phyloP scores from a whole-genome alignment of 331 rosid genomes.

The Erythrophleum ivorense region DNA sequence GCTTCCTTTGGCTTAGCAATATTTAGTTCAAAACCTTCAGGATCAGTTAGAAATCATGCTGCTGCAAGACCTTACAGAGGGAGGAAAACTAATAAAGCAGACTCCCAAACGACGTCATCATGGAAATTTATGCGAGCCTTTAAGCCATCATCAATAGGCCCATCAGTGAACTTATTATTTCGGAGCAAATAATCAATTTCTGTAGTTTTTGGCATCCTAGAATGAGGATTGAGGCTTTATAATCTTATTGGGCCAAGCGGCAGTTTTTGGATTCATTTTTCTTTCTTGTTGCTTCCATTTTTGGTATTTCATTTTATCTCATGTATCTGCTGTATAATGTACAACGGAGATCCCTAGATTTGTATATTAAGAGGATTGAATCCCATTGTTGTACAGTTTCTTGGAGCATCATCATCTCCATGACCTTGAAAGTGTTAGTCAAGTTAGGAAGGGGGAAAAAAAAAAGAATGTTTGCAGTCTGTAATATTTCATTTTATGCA shows the following conservation, averaged over 20 bases:
- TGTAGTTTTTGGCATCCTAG: conserved; percentile 27
- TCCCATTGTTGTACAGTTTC: conserved; percentile 38
- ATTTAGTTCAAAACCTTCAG: conserved; percentile 59
- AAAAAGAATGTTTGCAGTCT: neutral
- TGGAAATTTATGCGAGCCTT: conserved; percentile 67
- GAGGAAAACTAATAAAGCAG: conserved; percentile 54
- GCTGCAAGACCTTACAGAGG: conserved; percentile 55
- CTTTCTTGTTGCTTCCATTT: conserved; percentile 5
- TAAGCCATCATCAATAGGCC: conserved; percentile 73
- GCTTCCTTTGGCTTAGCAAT: conserved; percentile 64
- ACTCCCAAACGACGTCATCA: conserved; percentile 56
- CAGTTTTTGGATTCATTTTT: conserved; percentile 4
- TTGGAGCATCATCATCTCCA: neutral
- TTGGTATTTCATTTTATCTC: conserved; percentile 16
- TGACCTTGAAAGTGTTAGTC: neutral
- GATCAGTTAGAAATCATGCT: conserved; percentile 48
- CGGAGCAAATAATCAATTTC: conserved; percentile 55
- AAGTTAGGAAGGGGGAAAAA: neutral
- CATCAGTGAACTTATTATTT: conserved; percentile 60
- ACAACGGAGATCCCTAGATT: conserved; percentile 25
- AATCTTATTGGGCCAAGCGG: conserved; percentile 25
- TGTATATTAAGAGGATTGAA: conserved; percentile 29
- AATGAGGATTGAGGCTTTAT: conserved; percentile 18
- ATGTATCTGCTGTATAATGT: conserved; percentile 11
- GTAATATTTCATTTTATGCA: neutral